Percentiles rank a stretch among this genome's conserved stretches.
These are phyloP conservation scores for Chalciporus sp. DNA, from an alignment of 1,284 basidiomycete genomes.

Conservation along the genomic window DNA sequence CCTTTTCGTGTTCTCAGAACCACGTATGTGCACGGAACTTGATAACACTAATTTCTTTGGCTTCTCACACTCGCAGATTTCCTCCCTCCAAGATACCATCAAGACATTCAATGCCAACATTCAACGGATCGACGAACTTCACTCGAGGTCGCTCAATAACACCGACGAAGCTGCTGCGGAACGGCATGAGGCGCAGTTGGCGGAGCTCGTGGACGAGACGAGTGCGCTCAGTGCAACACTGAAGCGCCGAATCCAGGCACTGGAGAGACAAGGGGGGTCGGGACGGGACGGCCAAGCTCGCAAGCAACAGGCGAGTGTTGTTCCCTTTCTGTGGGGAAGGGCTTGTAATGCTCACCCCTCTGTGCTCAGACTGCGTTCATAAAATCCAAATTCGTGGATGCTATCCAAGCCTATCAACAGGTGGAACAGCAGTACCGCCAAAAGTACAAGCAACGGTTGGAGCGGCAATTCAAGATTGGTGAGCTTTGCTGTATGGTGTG, in stretches of 20 bases:
- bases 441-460: constrained; percentile 93
- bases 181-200: constrained; percentile 65
- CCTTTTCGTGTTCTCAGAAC: background rate
- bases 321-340: background rate
- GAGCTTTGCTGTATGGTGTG: constrained; percentile 24
- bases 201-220: constrained; percentile 78
- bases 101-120: constrained; percentile 73
- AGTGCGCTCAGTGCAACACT: constrained; percentile 73
- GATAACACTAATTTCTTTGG: background rate
- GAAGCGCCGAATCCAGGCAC: constrained; percentile 77
- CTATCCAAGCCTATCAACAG: constrained; percentile 85
- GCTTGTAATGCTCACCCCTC: background rate
- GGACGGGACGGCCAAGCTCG: constrained; percentile 81
- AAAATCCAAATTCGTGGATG: constrained; percentile 82
- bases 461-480: constrained; percentile 96
- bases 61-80: constrained; percentile 44
- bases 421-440: constrained; percentile 93
- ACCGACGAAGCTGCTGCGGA: constrained; percentile 71
- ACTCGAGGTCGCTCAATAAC: constrained; percentile 77
- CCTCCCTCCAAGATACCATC: constrained; percentile 73
- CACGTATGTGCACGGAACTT: background rate
- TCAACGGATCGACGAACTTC: constrained; percentile 66
- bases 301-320: constrained; percentile 71
- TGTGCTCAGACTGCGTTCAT: constrained; percentile 64
- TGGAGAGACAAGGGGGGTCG: constrained; percentile 72